phyloP scores from a whole-genome alignment of 1,284 basidiomycete genomes.

The Puccinia triticina region DNA sequence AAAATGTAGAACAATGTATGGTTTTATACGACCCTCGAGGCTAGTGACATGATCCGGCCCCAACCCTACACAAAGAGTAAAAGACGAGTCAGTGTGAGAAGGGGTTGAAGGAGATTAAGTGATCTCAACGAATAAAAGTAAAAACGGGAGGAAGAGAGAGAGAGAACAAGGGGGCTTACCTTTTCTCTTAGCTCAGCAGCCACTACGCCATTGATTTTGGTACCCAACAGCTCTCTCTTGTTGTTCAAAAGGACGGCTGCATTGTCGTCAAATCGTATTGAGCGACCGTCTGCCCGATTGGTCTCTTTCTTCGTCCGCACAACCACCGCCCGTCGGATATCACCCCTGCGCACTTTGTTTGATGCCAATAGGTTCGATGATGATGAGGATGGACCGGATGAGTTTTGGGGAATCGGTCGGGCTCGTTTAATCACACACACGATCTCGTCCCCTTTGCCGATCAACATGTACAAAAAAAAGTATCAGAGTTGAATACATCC shows the following conservation, averaged over 20 bases:
- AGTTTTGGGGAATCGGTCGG: constrained; percentile 68
- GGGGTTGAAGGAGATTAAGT: background rate
- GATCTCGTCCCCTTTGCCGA: constrained; percentile 79
- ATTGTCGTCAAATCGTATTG: constrained; percentile 94
- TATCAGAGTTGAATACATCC: too few species aligned
- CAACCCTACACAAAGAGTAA: constrained; percentile 28
- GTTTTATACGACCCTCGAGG: constrained; percentile 41
- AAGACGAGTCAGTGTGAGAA: background rate
- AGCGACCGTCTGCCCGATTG: constrained; percentile 80
- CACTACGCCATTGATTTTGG: constrained; percentile 89
- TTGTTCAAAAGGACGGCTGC: constrained; percentile 93
- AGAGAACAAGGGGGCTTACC: constrained; percentile 28
- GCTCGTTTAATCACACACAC: constrained; percentile 94
- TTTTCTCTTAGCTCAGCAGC: constrained; percentile 85
- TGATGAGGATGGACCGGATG: constrained; percentile 42
- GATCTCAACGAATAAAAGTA: background rate
- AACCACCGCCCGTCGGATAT: constrained; percentile 90
- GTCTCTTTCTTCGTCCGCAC: constrained; percentile 85
- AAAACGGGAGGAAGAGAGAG: background rate
- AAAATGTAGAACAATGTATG: background rate
- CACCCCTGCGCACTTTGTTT: constrained; percentile 72
- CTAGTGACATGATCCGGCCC: constrained; percentile 47
- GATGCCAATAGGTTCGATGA: constrained; percentile 60
- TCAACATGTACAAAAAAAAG: background rate
- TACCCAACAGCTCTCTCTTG: constrained; percentile 94